phyloP scores from a whole-genome alignment of 441 rosid genomes.

The Rhodomyrtus psidioides region DNA sequence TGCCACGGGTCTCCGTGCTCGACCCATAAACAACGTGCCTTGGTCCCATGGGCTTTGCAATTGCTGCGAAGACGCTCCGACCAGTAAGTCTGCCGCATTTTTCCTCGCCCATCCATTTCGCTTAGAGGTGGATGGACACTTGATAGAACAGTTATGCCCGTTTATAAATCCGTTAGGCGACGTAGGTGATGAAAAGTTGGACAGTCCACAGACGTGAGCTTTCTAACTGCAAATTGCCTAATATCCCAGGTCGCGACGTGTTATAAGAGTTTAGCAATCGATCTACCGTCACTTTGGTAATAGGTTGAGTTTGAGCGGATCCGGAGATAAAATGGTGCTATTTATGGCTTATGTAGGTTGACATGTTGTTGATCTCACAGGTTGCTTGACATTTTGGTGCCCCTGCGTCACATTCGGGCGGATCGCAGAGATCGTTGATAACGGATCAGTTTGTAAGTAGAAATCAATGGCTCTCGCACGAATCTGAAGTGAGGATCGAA shows the following conservation, averaged over 20 bases:
- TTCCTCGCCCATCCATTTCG: background rate
- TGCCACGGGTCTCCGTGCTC: background rate
- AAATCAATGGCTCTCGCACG: background rate
- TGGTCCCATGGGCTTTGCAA: background rate
- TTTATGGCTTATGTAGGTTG: background rate
- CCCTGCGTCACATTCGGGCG: conserved; percentile 14
- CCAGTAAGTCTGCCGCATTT: background rate
- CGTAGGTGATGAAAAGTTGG: background rate
- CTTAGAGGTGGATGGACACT: too few relatives aligned
- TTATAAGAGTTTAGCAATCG: background rate
- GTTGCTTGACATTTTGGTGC: conserved; percentile 15
- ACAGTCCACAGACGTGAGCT: background rate
- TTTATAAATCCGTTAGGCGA: background rate
- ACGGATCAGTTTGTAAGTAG: conserved; percentile 20
- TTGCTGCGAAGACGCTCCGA: background rate
- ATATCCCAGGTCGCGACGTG: background rate
- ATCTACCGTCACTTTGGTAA: background rate
- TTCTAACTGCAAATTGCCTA: background rate
- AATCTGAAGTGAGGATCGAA: background rate
- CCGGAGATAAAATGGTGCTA: background rate
- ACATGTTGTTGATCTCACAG: background rate
- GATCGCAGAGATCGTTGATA: conserved; percentile 1
- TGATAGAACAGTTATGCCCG: background rate
- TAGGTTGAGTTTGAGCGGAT: background rate
- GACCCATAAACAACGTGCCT: background rate